phyloP scores from a whole-genome alignment of 495 filamentous ascomycete species.

The Hypoxylon lienhwacheense region DNA sequence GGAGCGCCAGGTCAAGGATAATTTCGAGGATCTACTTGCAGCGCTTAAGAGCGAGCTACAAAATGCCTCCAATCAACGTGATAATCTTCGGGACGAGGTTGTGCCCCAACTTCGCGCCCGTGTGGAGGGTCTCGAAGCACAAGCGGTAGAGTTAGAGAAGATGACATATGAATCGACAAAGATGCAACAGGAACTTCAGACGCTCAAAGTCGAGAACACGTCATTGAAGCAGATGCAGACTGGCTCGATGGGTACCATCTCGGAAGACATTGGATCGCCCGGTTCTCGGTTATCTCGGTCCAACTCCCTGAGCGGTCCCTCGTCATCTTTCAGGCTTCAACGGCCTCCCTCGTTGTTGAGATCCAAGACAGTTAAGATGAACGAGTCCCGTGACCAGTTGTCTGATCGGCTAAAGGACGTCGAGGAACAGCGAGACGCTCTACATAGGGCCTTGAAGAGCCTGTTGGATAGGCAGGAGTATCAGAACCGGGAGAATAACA shows the following conservation, averaged over 20 bases:
- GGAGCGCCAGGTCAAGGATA: conserved; percentile 86
- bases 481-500: conserved; percentile 77
- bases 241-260: conserved; percentile 34
- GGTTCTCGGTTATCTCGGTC: conserved; percentile 45
- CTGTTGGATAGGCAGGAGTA: conserved; percentile 85
- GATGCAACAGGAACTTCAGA: conserved; percentile 78
- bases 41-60: conserved; percentile 82
- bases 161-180: conserved; percentile 73
- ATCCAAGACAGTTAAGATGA: conserved; percentile 62
- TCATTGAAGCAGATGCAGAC: conserved; percentile 37
- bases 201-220: conserved; percentile 67
- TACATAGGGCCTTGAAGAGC: conserved; percentile 81
- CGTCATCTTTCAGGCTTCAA: conserved; percentile 34
- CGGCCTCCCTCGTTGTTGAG: conserved; percentile 53
- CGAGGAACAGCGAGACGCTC: conserved; percentile 88
- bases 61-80: conserved; percentile 81
- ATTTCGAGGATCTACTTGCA: conserved; percentile 86
- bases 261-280: conserved; percentile 30
- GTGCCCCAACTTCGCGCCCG: conserved; percentile 71
- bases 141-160: conserved; percentile 65
- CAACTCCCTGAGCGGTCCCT: conserved; percentile 47
- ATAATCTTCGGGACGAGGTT: conserved; percentile 86
- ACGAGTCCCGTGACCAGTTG: conserved; percentile 68
- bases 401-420: conserved; percentile 87
- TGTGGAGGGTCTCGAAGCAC: conserved; percentile 75